Conservation (phyloP, 208 protist genomes). For the Leishmania braziliensis region DNA sequence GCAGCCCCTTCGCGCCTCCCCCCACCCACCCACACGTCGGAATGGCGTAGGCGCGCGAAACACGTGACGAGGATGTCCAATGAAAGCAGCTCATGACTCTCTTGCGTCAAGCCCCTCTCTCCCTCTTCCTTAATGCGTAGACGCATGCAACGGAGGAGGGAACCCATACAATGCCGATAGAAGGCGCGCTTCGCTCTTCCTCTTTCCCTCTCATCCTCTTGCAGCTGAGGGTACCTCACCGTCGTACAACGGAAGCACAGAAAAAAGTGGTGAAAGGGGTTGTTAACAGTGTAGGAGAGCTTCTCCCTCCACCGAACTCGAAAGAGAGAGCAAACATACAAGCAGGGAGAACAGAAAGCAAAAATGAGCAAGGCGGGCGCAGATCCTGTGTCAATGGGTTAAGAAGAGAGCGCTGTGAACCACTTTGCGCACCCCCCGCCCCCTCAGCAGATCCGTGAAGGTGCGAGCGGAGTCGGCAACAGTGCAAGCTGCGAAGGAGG, state of each 20-base stretch:
- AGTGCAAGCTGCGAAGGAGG: neutral
- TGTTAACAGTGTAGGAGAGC: neutral
- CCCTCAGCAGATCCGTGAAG: neutral
- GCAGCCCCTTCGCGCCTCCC: neutral
- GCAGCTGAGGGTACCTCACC: neutral
- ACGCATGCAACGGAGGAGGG: neutral
- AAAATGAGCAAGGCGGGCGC: neutral
- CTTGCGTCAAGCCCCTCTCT: neutral
- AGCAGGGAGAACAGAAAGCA: neutral
- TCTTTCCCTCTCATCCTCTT: neutral
- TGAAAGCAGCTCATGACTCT: neutral
- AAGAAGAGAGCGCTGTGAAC: neutral
- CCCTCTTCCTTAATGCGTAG: neutral
- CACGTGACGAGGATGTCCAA: neutral
- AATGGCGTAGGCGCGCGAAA: neutral
- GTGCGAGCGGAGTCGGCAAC: neutral
- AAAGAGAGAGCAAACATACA: neutral
- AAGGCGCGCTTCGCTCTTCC: neutral
- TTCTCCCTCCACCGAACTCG: neutral
- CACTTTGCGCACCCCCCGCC: neutral
- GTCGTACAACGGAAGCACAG: neutral
- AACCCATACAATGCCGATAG: neutral
- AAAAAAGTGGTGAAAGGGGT: neutral
- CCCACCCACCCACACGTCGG: neutral
- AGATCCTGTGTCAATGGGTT: neutral